Evolutionary conservation across 2,329 filamentous ascomycete genomes (phyloP).

Genomic region (Esteya vermicola): DNA sequence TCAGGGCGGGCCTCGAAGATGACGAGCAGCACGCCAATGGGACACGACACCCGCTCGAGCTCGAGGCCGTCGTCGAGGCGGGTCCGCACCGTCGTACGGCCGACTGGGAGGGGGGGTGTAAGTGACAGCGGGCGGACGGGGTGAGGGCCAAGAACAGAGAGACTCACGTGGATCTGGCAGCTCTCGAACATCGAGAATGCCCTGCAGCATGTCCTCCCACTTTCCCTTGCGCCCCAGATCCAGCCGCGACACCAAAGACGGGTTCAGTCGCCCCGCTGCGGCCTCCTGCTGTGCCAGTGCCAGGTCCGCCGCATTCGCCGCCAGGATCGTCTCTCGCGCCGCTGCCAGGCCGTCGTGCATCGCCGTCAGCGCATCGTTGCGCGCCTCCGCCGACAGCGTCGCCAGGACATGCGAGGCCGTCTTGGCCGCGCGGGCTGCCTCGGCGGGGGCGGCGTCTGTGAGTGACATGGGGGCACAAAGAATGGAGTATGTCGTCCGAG

Average conservation of each 20-base stretch:
- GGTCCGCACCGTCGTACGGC: slow-evolving; percentile 70
- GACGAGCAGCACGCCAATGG: slow-evolving; percentile 93
- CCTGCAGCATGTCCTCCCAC: slow-evolving; percentile 95
- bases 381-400: slow-evolving; percentile 57
- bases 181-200: slow-evolving; percentile 74
- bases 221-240: slow-evolving; percentile 80
- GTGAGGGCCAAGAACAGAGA: neutral
- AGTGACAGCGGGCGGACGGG: neutral
- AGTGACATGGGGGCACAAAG: slow-evolving; percentile 65
- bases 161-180: slow-evolving; percentile 71
- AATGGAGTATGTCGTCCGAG: neutral
- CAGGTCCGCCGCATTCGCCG: slow-evolving; percentile 76
- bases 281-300: slow-evolving; percentile 54
- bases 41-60: slow-evolving; percentile 79
- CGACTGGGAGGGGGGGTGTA: slow-evolving; percentile 40
- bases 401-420: slow-evolving; percentile 71
- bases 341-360: slow-evolving; percentile 65
- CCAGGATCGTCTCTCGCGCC: slow-evolving; percentile 62
- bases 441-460: slow-evolving; percentile 66
- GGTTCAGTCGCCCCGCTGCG: slow-evolving; percentile 59
- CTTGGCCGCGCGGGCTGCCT: slow-evolving; percentile 67
- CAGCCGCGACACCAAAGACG: slow-evolving; percentile 74
- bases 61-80: slow-evolving; percentile 73
- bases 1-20: slow-evolving; percentile 97
- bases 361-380: slow-evolving; percentile 72